These are phyloP conservation scores for Hypoxylon sp. DNA, from an alignment of 2,329 filamentous ascomycete species.

Conservation along the genomic window DNA sequence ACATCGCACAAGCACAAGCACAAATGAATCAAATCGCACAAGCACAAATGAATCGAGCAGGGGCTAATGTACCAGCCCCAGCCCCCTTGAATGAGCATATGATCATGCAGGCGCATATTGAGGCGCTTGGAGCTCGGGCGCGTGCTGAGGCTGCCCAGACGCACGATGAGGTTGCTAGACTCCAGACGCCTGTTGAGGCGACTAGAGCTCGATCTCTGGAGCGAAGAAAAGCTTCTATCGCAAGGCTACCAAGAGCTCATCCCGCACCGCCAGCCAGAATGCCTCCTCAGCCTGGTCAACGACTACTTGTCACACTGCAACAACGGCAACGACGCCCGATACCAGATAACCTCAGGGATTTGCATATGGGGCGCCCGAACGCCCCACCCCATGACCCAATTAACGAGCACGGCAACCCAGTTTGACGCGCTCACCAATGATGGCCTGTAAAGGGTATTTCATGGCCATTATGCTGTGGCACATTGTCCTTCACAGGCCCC, in stretches of 20 bases:
- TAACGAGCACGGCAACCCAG: neutral
- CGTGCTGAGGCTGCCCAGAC: no score
- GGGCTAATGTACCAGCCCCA: neutral
- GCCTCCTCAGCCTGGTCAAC: neutral
- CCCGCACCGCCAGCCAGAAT: neutral
- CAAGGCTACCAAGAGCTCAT: neutral
- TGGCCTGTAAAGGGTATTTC: neutral
- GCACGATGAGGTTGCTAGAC: no score
- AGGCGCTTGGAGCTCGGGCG: neutral
- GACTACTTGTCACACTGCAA: neutral
- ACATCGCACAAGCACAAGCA: no score
- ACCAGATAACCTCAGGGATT: neutral
- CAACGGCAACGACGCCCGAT: neutral
- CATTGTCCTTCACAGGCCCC: neutral
- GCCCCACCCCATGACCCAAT: neutral
- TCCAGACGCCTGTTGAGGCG: neutral
- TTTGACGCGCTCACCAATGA: neutral
- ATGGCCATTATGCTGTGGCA: neutral
- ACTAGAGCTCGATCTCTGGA: neutral
- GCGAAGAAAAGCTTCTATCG: neutral
- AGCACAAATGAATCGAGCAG: neutral
- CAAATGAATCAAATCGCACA: neutral
- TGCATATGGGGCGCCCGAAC: neutral
- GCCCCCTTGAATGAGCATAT: neutral
- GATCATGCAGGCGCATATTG: neutral